Conservation (phyloP, 495 filamentous ascomycete genomes). For the Neurospora intermedia region DNA sequence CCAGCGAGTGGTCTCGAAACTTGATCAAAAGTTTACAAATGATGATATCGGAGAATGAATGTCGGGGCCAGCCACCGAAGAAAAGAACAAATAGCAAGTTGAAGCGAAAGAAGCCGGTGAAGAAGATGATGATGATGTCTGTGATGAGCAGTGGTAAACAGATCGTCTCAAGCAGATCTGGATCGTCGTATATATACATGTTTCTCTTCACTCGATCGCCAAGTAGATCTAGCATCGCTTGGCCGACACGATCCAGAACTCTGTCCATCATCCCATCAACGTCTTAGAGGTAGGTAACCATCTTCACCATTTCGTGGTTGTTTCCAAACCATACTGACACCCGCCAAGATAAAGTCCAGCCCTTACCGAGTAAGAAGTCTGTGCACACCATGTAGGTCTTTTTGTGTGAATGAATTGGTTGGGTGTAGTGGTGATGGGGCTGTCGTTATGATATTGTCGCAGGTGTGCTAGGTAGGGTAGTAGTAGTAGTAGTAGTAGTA, state of each 20-base stretch:
- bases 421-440: neutral
- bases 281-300: neutral
- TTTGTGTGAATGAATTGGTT: neutral
- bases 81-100: neutral
- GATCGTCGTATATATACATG: neutral
- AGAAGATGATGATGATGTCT: neutral
- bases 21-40: neutral
- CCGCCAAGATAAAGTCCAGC: neutral
- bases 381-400: neutral
- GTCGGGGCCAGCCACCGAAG: neutral
- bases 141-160: neutral
- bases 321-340: neutral
- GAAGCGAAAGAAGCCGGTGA: neutral
- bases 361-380: neutral
- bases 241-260: neutral
- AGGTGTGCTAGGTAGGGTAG: no score
- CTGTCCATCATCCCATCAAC: neutral
- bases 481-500: no score
- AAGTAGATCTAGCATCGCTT: neutral
- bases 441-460: neutral
- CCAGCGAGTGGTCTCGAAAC: neutral
- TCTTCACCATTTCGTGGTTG: neutral
- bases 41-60: neutral
- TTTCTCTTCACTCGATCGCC: neutral
- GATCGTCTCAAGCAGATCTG: neutral